Evolutionary conservation across 495 filamentous ascomycete genomes (phyloP).

Genomic region (Penicillium herquei): DNA sequence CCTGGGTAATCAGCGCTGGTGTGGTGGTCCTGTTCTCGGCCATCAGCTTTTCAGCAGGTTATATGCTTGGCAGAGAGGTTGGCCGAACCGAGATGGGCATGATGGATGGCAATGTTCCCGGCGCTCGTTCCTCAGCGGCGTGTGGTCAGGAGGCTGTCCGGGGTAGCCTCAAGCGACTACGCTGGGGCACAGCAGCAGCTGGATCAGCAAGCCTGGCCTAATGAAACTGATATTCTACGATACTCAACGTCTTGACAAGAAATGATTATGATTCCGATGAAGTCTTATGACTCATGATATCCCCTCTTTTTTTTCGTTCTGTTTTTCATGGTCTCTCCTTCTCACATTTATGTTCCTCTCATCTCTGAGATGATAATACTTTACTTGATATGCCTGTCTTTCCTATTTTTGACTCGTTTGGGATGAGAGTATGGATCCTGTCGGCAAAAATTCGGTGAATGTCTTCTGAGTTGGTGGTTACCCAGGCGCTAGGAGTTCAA

Average conservation of each 20-base stretch:
- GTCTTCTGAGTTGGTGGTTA: not conserved
- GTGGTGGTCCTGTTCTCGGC: conserved; percentile 90
- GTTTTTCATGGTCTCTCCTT: not conserved
- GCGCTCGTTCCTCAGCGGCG: conserved; percentile 32
- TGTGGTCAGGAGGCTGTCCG: conserved; percentile 46
- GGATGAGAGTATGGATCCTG: not conserved
- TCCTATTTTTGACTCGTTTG: not conserved
- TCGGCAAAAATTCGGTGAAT: not conserved
- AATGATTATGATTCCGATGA: conserved; percentile 6
- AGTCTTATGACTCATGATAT: not conserved
- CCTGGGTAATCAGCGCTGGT: conserved; percentile 88
- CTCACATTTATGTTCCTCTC: too few relatives aligned
- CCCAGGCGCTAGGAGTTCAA: not conserved
- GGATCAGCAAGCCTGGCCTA: conserved; percentile 38
- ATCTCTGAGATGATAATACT: too few relatives aligned
- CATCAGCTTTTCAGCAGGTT: conserved; percentile 90
- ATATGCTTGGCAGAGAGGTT: conserved; percentile 81
- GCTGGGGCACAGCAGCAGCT: conserved; percentile 41
- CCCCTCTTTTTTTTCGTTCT: not conserved
- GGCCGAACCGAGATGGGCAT: conserved; percentile 62
- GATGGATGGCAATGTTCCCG: conserved; percentile 29
- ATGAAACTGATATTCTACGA: conserved; percentile 1
- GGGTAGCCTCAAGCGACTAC: conserved; percentile 42
- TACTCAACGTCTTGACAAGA: not conserved
- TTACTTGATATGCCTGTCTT: not conserved